Base-by-base conservation (phyloP, 306 rosid genomes). In the Cucurbita pepo region DNA sequence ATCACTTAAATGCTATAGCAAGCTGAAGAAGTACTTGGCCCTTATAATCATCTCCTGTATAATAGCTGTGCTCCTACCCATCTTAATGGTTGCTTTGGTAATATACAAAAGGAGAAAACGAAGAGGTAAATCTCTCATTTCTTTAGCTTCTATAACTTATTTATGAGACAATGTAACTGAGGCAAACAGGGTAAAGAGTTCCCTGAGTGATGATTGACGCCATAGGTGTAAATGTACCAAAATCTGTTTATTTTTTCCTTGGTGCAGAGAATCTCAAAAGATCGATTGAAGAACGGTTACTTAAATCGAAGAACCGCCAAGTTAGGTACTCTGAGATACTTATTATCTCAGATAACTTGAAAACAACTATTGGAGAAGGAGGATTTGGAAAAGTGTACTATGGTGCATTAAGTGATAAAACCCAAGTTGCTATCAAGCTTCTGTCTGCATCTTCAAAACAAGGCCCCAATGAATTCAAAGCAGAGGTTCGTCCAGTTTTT, bases 311-410 rank as follows among this genome's bases (percentile, higher is more conserved):
- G 18, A 47, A 82, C 38, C 80, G 10, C 22, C 40, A 55, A 5
- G 79, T 81, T 44, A 53, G 55, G 51, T 83, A 69, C 45, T 48
- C 56, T 0, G 83, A 85, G 51, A 56, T 85, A 52, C 10, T 75
- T 5, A 11, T 38, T 6, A 85, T 85, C 8, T 81, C 89, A 3
- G 77, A 79, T 25, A 61, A 87, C 65, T 77, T 77, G 38, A 60
- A 65, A n/a, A 82, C 76, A 3, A 40, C 53, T 37, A 69, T 85
- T 41, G 87, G 85, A 37, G 66, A 56, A 77, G 85, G 89, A 37
- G 89, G 85, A 56, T 85, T 85, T 73, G 89, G 84, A 40, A 74
- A 77, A 18, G 89, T 83, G 13, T 83, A 81, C 59, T 69, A 21
- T 8, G 87, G 86, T 53, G 51, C 19, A 7, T 54, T 83, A n/a